These are phyloP conservation scores for Sordariomycetes sp. DNA, from an alignment of 2,329 filamentous ascomycete species.

Conservation along the genomic window DNA sequence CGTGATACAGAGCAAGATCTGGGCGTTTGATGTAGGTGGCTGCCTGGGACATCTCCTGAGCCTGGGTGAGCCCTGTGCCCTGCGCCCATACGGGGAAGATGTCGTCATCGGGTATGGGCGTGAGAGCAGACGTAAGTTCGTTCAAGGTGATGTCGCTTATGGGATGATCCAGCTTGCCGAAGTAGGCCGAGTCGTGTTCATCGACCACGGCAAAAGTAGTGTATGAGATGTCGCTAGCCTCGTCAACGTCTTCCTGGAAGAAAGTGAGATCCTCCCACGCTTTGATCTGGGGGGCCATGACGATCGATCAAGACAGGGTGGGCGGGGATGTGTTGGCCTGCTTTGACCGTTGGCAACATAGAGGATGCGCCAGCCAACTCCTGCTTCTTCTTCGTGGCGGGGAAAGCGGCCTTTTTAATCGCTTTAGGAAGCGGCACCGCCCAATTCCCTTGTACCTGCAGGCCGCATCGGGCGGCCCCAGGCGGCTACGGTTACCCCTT, in stretches of 20 bases:
- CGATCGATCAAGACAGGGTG: no score
- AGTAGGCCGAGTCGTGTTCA: constrained; percentile 1
- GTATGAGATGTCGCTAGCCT: constrained; percentile 1
- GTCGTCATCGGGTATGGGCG: background rate
- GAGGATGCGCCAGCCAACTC: no score
- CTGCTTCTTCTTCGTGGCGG: no score
- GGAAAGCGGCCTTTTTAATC: no score
- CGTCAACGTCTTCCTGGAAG: background rate
- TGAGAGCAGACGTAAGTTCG: background rate
- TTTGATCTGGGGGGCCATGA: constrained; percentile 3
- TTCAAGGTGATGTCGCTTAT: background rate
- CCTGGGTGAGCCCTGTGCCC: background rate
- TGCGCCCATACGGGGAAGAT: background rate
- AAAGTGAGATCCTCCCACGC: constrained; percentile 2
- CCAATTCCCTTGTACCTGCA: no score
- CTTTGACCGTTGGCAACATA: no score
- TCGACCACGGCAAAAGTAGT: constrained; percentile 4
- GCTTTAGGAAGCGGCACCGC: no score
- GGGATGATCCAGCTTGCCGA: background rate
- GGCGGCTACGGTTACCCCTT: no score
- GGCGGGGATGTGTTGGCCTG: no score
- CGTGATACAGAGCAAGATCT: background rate
- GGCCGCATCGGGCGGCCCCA: no score
- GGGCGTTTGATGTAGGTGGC: background rate
- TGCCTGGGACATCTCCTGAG: background rate